Base-by-base conservation (phyloP, 768 basidiomycete genomes). In the Pleurotus pulmonarius region DNA sequence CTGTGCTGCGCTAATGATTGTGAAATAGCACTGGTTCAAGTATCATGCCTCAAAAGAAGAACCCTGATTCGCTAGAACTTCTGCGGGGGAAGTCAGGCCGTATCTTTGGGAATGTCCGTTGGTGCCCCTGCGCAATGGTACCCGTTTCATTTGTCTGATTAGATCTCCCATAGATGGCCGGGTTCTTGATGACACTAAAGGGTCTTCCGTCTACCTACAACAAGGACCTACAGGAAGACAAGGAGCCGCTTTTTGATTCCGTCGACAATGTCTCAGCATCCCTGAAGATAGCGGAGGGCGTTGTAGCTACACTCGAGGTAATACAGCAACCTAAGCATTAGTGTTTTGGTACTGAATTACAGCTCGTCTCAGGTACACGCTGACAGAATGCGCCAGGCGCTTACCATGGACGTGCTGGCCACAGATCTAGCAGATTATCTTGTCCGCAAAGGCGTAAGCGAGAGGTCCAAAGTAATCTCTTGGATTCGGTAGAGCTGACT, bases 1-100 rank as follows among this genome's bases (percentile, higher is more conserved):
- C 41, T 20, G 20, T 48, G 49, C 22, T 29, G 20, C 52, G 43
- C 20, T 6, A 11, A 43, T 18, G 15, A 12, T 53, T 52, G 26
- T 40, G 20, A 61, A 48, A 9, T 61, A 98, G 94, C 68, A 99
- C 97, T 44, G 97, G 97, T 5, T 98, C 95, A 40, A 98, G 95
- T 62, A 98, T 99, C 68, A 99, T 99, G 97, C 97, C 97, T 4
- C 97, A 98, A 69, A 98, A 99, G 77, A 99, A 98, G 75, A 98
- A 98, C 67, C 92, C 95, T 0, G 97, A 98, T 69, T 98, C 96
- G 8, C 76, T 97, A 55, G 97, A 99, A 70, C 79, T 99, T 18
- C 77, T 99, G 57, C 86, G 97, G 56, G 97, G 97, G 63, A 99
- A 99, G 72, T 83, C 90, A 29, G 97, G 97, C 4, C 87, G 97